Evolutionary conservation across 495 filamentous ascomycete genomes (phyloP), one percentile per base, ranked within the genome.

Genomic region (Tuber borchii): DNA sequence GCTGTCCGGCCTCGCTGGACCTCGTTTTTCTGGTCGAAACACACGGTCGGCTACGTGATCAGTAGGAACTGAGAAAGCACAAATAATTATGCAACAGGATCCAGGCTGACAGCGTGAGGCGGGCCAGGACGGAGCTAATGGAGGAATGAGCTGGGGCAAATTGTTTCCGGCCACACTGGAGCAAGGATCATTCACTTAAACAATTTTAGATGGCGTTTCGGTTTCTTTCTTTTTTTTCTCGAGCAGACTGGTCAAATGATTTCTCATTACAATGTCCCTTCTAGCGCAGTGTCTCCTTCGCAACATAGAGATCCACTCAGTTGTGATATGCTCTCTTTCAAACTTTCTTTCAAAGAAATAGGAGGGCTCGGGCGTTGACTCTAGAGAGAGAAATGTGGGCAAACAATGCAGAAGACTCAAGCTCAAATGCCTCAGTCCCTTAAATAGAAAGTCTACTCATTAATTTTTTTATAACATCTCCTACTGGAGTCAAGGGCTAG

Each of bases 401-500:
- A 31, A 65, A 17, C 22, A 16, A 65, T 14, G 26, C 10, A 16
- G 56, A 14, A 65, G 56, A 17, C 56, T 31, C 56, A 16, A 26
- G 56, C 26, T 31, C 56, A 65, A 65, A 65, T 65, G 56, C 56
- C 56, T 65, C 56, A 65, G 56, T 65, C n/a, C 56, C 56, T 10
- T 65, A 65, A 65, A 31, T 65, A 65, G 56, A 65, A 65, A 26
- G 56, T 65, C 56, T 65, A 65, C 56, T 65, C 56, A 65, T 65
- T 65, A 31, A 65, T 31, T 31, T 14, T 14, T 65, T 65, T 65
- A 65, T 65, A 65, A 65, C n/a, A 65, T 65, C n/a, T 65, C 56
- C 56, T 31, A 65, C 56, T 65, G 56, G 56, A 26, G 56, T 65
- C 26, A 65, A 65, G 56, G 56, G 56, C 56, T 31, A 17, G n/a